Base-by-base conservation (phyloP, 2,329 filamentous ascomycete genomes). In the Rhynchosporium secalis region DNA sequence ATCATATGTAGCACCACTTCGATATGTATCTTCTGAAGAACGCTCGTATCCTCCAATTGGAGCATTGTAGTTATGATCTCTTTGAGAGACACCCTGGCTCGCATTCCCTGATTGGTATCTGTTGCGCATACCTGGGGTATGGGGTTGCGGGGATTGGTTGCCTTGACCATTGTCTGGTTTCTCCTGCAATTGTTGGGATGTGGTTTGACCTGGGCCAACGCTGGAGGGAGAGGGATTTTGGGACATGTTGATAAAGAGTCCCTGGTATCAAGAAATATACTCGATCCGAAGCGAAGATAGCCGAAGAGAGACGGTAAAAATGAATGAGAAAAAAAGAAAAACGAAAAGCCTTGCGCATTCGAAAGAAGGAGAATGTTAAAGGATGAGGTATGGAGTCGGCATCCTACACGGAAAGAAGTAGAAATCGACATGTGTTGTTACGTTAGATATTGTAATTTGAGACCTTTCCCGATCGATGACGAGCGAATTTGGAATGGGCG, bases 381-480 rank as follows among this genome's bases (percentile, higher is more conserved):
- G 4, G 5, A 46, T 20, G 20, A 10, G 5, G 7, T 20, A 46
- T 26, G n/a, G 7, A 12, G 12, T 43, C 10, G 4, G 46, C 46
- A 9, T 29, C 28, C 10, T 13, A 28, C 5, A 29, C 15, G 20
- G 20, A 29, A 7, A 41, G 9, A 29, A 29, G 26, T 3, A 26
- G 36, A 29, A 26, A 13, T 8, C 8, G 7, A 10, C 36, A 26
- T 36, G 3, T 54, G 20, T 29, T 10, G 26, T 48, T 10, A 48
- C 13, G 46, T 46, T 46, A n/a, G 8, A 46, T 46, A 46, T 20
- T 20, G 20, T n/a, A 43, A 9, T 46, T 46, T n/a, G 36, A 54
- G 51, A 54, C 51, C 51, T 41, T 54, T 54, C 36, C 51, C 36
- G 51, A 54, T 54, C 51, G 36, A 54, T 54, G 51, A 54, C 51